Evolutionary conservation across 257 asterid genomes (phyloP).

Genomic region (Petrea volubilis): DNA sequence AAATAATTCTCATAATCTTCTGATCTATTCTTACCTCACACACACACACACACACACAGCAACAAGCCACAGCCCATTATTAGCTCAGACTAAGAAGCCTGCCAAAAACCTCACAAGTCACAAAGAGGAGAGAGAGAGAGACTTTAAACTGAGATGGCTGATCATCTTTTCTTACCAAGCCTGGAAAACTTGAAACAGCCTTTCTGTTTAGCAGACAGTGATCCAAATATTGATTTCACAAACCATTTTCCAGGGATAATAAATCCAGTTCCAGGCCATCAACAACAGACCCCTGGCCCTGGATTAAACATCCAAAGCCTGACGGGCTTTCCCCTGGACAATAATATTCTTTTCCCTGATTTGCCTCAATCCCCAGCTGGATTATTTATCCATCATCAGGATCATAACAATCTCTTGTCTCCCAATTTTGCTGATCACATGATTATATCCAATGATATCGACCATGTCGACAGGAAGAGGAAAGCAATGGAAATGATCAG

Average conservation of each 20-base stretch:
- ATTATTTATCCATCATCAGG: conserved; percentile 23
- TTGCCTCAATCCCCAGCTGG: conserved; percentile 27
- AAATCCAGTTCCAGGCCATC: conserved; percentile 30
- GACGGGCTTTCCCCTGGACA: conserved; percentile 37
- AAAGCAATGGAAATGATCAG: conserved; percentile 34
- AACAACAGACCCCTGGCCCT: conserved; percentile 15
- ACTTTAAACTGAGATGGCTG: conserved; percentile 26
- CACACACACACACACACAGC: conserved; percentile 18
- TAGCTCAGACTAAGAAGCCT: neutral
- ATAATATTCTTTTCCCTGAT: conserved; percentile 15
- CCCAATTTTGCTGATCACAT: conserved; percentile 10
- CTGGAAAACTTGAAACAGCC: conserved; percentile 32
- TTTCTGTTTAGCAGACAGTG: conserved; percentile 38
- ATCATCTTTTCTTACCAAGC: conserved; percentile 30
- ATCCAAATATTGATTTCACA: conserved; percentile 39
- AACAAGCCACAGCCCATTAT: conserved; percentile 6
- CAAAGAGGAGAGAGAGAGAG: neutral
- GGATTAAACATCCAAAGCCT: conserved; percentile 23
- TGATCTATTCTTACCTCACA: neutral
- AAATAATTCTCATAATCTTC: neutral
- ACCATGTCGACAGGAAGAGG: conserved; percentile 38
- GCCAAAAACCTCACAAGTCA: neutral
- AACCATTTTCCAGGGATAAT: conserved; percentile 46
- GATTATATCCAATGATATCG: conserved; percentile 18
- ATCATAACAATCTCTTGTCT: conserved; percentile 17